These are phyloP conservation scores for Panellus pusillus DNA, from an alignment of 768 basidiomycete genomes.

Conservation along the genomic window DNA sequence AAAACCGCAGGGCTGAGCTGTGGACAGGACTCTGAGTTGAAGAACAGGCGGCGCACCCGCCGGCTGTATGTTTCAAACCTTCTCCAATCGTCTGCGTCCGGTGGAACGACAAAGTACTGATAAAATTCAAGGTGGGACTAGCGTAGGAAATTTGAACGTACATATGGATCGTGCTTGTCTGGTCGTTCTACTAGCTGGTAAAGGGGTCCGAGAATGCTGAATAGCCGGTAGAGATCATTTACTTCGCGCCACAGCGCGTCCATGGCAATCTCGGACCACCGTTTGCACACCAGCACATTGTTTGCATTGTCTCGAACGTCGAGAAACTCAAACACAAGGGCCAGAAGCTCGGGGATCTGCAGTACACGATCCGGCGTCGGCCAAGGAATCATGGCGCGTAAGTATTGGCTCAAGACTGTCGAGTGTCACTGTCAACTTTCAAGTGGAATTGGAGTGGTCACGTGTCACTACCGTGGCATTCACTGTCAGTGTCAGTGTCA, in stretches of 20 bases:
- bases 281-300: conserved; percentile 56
- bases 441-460: too few relatives aligned
- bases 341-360: conserved; percentile 58
- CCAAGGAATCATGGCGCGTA: too few relatives aligned
- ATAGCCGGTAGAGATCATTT: conserved; percentile 43
- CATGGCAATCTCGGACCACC: conserved; percentile 59
- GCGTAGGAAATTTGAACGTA: background rate
- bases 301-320: conserved; percentile 39
- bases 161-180: conserved; percentile 26
- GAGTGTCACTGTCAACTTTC: background rate
- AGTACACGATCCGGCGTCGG: conserved; percentile 37
- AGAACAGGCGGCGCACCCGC: conserved; percentile 44
- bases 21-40: conserved; percentile 20
- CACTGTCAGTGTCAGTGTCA: too few relatives aligned
- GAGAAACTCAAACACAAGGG: conserved; percentile 53
- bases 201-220: conserved; percentile 51
- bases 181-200: conserved; percentile 13
- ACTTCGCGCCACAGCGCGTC: conserved; percentile 61
- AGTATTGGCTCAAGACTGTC: too few relatives aligned
- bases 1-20: conserved; percentile 39
- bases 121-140: background rate
- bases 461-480: too few relatives aligned
- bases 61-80: conserved; percentile 54
- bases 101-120: conserved; percentile 43
- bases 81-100: conserved; percentile 52